These are phyloP conservation scores for Amanita fuliginea DNA, from an alignment of 768 basidiomycete species.

Conservation along the genomic window DNA sequence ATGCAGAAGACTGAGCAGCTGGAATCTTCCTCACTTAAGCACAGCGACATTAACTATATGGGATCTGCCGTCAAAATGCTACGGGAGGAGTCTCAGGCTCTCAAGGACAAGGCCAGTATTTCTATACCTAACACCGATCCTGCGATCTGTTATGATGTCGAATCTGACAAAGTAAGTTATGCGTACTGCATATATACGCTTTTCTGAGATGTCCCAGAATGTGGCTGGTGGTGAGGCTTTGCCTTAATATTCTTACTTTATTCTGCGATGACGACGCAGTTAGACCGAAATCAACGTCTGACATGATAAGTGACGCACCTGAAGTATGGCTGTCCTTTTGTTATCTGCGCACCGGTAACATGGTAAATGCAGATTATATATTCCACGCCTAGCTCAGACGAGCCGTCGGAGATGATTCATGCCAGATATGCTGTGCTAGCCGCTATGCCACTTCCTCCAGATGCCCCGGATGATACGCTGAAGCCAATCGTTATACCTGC, in stretches of 20 bases:
- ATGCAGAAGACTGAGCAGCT: constrained; percentile 48
- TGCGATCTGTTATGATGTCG: constrained; percentile 29
- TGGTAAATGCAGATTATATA: constrained; percentile 3
- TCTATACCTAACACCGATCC: constrained; percentile 17
- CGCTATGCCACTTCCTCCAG: constrained; percentile 49
- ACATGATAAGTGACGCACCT: constrained; percentile 33
- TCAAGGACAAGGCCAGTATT: neutral
- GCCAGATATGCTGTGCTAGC: constrained; percentile 47
- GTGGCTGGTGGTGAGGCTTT: constrained; percentile 2
- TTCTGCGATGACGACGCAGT: neutral
- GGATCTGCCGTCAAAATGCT: constrained; percentile 22
- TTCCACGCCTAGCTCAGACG: constrained; percentile 2
- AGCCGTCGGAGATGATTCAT: constrained; percentile 20
- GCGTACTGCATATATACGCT: neutral
- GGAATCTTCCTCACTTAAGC: constrained; percentile 16
- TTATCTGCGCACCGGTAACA: neutral
- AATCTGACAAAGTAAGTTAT: constrained; percentile 17
- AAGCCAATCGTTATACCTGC: constrained; percentile 60
- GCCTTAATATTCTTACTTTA: neutral
- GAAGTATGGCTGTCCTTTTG: constrained; percentile 29
- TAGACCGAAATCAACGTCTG: neutral
- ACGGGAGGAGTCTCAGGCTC: constrained; percentile 15
- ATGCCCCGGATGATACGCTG: constrained; percentile 54
- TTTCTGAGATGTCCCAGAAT: constrained; percentile 5
- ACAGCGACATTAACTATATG: constrained; percentile 26